Evolutionary conservation across 176 grass and related monocot genomes (phyloP).

Genomic region (Alloteropsis semialata): DNA sequence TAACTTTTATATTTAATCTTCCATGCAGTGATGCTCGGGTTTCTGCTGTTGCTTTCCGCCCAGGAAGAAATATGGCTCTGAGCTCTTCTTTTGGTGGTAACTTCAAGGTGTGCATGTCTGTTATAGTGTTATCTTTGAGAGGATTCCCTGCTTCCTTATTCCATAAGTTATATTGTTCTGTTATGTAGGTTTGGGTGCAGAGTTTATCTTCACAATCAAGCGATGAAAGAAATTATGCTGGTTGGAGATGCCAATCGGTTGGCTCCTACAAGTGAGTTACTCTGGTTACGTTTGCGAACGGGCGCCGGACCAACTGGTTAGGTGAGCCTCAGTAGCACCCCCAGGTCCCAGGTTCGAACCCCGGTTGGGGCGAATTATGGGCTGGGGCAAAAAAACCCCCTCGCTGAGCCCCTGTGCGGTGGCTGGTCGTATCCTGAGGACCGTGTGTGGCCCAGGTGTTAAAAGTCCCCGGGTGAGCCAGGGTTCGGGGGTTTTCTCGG

Average conservation of each 20-base stretch:
- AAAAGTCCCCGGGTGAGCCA: too few relatives aligned
- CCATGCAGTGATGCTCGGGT: slow-evolving; percentile 64
- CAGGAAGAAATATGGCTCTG: slow-evolving; percentile 71
- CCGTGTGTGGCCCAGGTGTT: too few relatives aligned
- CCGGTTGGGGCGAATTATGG: too few relatives aligned
- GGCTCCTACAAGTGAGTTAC: slow-evolving; percentile 92
- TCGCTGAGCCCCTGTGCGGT: too few relatives aligned
- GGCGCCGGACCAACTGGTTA: too few relatives aligned
- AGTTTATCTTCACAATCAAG: slow-evolving; percentile 32
- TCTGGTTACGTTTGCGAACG: slow-evolving; percentile 18
- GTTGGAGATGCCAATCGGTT: slow-evolving; percentile 98
- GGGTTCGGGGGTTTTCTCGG: too few relatives aligned
- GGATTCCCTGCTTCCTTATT: slow-evolving; percentile 27
- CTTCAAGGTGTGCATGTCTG: slow-evolving; percentile 67
- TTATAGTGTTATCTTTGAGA: slow-evolving; percentile 15
- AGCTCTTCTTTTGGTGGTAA: slow-evolving; percentile 84
- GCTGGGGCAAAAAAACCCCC: too few relatives aligned
- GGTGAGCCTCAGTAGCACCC: too few relatives aligned
- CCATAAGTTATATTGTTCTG: slow-evolving; percentile 6
- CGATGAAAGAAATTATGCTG: slow-evolving; percentile 50
- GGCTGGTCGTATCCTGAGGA: too few relatives aligned
- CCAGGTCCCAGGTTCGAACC: too few relatives aligned
- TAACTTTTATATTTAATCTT: slow-evolving; percentile 28
- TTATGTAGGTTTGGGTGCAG: slow-evolving; percentile 70
- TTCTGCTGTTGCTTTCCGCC: slow-evolving; percentile 77